Base-by-base conservation (phyloP, 2,329 filamentous ascomycete genomes). In the Penicillium olsonii region DNA sequence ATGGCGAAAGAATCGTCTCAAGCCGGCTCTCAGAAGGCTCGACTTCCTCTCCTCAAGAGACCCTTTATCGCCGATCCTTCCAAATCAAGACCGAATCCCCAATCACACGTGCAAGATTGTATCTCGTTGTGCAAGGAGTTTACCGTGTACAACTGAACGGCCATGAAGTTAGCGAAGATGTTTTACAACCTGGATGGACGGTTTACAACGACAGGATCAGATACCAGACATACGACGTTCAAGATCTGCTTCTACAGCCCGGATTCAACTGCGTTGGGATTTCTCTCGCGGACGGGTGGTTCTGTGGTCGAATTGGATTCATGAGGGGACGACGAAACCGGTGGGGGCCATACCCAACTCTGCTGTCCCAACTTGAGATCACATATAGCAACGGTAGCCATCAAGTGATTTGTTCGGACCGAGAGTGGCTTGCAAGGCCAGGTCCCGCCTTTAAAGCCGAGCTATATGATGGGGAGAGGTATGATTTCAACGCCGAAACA, bases 211-310 rank as follows among this genome's bases (percentile, higher is more conserved):
- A 75, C 33, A 69, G 80, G 0, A 73, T 77, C 14, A 66, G 72
- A 0, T 84, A 82, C 50, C 73, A 82, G 37, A 79, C 75, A 0
- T 79, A 77, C 46, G 78, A 83, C 48, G 75, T 82, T 1, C 75
- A 73, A 0, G 52, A 65, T 0, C 63, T 76, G 0, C n/a, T n/a
- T n/a, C 41, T 82, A 0, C 38, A 44, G 3, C 17, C 55, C 0
- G 70, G 68, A 2, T 50, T 59, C 1, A 80, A 80, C 51, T 64
- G 62, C 0, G 59, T 79, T 17, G 72, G 67, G 0, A 65, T 71
- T 3, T 63, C 66, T 3, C 66, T 79, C n/a, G 77, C 67, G 5
- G 76, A 79, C 50, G 78, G 78, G 1, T 81, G 78, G 78, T 80
- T 68, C 47, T 49, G 56, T 6, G 65, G 64, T 6, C 63, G 65